Conservation (phyloP, 2,329 filamentous ascomycete genomes). For the Fonsecaea multimorphosa region DNA sequence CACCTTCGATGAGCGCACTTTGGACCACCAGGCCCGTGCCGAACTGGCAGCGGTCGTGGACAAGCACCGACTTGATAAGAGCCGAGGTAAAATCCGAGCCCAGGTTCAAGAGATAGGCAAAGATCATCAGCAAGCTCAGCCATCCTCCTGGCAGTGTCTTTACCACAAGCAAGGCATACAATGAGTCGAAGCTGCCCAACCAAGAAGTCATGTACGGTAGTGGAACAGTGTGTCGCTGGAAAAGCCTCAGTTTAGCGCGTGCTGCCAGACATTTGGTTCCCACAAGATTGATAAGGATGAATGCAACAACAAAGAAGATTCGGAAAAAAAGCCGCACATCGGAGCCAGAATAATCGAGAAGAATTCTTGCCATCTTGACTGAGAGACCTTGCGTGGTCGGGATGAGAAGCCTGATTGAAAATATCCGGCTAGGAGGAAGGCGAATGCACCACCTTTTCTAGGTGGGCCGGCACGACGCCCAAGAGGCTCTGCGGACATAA, state of each 20-base stretch:
- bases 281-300: slow-evolving; percentile 11
- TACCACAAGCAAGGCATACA: slow-evolving; percentile 2
- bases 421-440: neutral
- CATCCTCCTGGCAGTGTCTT: slow-evolving; percentile 19
- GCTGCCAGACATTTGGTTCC: slow-evolving; percentile 13
- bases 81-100: slow-evolving; percentile 19
- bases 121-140: slow-evolving; percentile 17
- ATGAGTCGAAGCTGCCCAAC: slow-evolving; percentile 10
- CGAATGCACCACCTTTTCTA: neutral
- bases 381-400: neutral
- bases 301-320: slow-evolving; percentile 12
- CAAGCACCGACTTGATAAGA: slow-evolving; percentile 14
- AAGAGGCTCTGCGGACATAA: neutral
- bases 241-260: slow-evolving; percentile 17
- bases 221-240: slow-evolving; percentile 12
- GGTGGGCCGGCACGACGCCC: neutral
- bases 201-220: slow-evolving; percentile 13
- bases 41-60: slow-evolving; percentile 16
- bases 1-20: neutral
- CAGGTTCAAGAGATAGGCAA: slow-evolving; percentile 14
- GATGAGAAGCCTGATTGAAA: neutral
- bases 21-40: slow-evolving; percentile 15
- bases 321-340: slow-evolving; percentile 16
- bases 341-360: slow-evolving; percentile 18
- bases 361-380: neutral